Percentiles rank a stretch among this genome's conserved stretches.
Evolutionary conservation across 164 flowering plant species (phyloP).

Genomic region (Stephania cephalantha): DNA sequence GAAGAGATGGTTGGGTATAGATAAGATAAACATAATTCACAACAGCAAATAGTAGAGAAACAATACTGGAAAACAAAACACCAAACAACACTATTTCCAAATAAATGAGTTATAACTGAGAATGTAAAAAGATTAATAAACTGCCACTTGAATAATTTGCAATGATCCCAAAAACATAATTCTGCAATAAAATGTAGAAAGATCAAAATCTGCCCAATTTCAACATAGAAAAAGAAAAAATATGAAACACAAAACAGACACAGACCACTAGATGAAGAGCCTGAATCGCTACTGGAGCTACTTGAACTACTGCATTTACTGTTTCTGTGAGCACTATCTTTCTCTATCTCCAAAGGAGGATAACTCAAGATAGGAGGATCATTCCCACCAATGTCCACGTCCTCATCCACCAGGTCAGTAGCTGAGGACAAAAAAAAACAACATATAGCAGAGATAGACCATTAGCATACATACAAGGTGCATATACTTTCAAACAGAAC

Average conservation of each 20-base stretch:
- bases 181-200: background rate
- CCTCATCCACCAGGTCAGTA: slow-evolving; percentile 57
- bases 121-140: background rate
- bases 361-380: slow-evolving; percentile 56
- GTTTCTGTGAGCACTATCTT: slow-evolving; percentile 42
- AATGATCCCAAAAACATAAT: background rate
- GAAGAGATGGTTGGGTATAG: background rate
- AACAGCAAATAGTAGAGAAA: background rate
- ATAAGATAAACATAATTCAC: background rate
- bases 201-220: background rate
- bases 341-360: slow-evolving; percentile 69
- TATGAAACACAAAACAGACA: slow-evolving; percentile 14
- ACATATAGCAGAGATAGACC: background rate
- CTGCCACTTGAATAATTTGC: background rate
- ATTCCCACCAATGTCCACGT: slow-evolving; percentile 75
- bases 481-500: background rate
- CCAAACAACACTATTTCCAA: background rate
- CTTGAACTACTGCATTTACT: slow-evolving; percentile 63
- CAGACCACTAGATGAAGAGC: slow-evolving; percentile 88
- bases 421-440: slow-evolving; percentile 29
- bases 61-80: background rate
- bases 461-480: background rate
- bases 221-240: background rate
- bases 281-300: slow-evolving; percentile 74
- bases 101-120: no score